phyloP scores from a whole-genome alignment of 2,329 filamentous ascomycete genomes.

The Penicillium oxalicum region DNA sequence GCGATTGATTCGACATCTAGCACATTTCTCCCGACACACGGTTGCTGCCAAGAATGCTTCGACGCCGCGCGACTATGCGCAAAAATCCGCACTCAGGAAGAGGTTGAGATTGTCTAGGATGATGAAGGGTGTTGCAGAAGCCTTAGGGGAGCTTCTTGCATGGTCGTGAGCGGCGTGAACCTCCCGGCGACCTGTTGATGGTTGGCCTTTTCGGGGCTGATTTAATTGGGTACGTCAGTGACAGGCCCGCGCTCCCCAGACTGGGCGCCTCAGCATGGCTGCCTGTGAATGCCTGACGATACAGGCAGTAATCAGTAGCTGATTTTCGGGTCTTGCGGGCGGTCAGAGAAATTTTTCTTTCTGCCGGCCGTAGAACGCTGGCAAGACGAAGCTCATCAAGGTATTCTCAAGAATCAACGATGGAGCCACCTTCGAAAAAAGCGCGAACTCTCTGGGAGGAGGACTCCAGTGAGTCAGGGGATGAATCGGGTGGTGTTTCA shows the following conservation, averaged over 20 bases:
- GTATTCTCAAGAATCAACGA: slow-evolving; percentile 13
- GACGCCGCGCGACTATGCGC: neutral
- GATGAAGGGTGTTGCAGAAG: slow-evolving; percentile 7
- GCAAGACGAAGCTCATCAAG: slow-evolving; percentile 1
- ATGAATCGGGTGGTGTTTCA: slow-evolving; percentile 38
- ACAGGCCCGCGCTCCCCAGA: slow-evolving; percentile 1
- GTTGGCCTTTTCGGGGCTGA: slow-evolving; percentile 14
- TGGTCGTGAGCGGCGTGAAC: slow-evolving; percentile 15
- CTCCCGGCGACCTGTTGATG: slow-evolving; percentile 8
- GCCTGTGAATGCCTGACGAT: neutral
- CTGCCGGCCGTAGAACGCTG: slow-evolving; percentile 19
- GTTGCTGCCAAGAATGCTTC: slow-evolving; percentile 16
- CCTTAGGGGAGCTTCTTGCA: slow-evolving; percentile 10
- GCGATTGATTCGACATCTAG: slow-evolving; percentile 39
- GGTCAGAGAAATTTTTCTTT: slow-evolving; percentile 29
- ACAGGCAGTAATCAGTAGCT: neutral
- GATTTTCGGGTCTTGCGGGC: slow-evolving; percentile 12
- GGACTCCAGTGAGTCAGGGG: slow-evolving; percentile 35
- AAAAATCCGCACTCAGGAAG: neutral
- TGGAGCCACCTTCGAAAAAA: slow-evolving; percentile 41
- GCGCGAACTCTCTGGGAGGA: slow-evolving; percentile 38
- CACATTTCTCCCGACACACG: slow-evolving; percentile 33
- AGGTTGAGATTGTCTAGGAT: slow-evolving; percentile 1
- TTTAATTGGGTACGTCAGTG: slow-evolving; percentile 36
- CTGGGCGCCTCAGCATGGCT: slow-evolving; percentile 3